A percentile compares a stretch with the other conserved stretches of the same genome.
phyloP scores from a whole-genome alignment of 306 rosid genomes.

The Fagus sylvatica region DNA sequence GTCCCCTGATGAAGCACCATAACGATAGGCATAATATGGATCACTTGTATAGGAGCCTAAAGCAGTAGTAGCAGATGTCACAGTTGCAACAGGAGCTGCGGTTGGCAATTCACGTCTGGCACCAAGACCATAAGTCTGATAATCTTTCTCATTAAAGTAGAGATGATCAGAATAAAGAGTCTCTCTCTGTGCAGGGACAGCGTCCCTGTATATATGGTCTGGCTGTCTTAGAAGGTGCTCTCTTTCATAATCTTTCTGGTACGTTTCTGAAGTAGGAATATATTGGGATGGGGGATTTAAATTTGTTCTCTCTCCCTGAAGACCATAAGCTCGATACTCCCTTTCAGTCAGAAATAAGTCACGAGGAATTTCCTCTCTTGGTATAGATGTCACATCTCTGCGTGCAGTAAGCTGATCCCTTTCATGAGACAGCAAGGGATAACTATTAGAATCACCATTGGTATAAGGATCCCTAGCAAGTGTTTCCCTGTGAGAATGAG shows the following conservation, averaged over 20 bases:
- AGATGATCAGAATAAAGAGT: conserved; percentile 36
- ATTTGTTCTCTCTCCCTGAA: conserved; percentile 53
- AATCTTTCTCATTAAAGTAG: conserved; percentile 44
- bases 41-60: conserved; percentile 33
- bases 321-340: conserved; percentile 67
- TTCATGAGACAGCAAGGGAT: conserved; percentile 40
- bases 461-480: conserved; percentile 31
- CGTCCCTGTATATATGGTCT: conserved; percentile 34
- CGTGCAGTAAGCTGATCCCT: conserved; percentile 39
- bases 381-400: conserved; percentile 27
- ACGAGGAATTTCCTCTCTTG: conserved; percentile 47
- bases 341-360: conserved; percentile 54
- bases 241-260: conserved; percentile 50
- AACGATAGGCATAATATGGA: conserved; percentile 38
- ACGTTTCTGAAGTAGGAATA: conserved; percentile 37
- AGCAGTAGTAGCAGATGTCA: conserved; percentile 19
- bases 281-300: conserved; percentile 31
- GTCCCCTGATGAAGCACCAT: conserved; percentile 41
- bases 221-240: conserved; percentile 42
- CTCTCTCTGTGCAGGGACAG: conserved; percentile 42
- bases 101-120: conserved; percentile 43
- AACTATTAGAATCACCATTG: conserved; percentile 29
- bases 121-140: conserved; percentile 35
- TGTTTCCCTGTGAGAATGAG: conserved; percentile 32
- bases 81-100: neutral